Evolutionary conservation across 1,284 basidiomycete species (phyloP).

Genomic region (Ustilago xerochloae): DNA sequence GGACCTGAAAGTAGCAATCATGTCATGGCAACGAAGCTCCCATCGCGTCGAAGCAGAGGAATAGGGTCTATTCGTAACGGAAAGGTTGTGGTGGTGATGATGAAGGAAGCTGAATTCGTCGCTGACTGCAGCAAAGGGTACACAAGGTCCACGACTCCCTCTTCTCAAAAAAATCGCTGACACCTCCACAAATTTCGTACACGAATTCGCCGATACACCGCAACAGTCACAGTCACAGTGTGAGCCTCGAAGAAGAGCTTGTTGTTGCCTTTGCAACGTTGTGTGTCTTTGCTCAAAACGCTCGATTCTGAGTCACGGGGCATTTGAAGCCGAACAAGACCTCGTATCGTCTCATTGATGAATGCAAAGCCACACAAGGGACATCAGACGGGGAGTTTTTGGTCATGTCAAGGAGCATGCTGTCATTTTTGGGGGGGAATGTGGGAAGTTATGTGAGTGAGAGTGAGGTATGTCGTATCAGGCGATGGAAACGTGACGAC

Average conservation of each 20-base stretch:
- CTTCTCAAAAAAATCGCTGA: background rate
- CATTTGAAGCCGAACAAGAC: no score
- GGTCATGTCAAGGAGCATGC: conserved; percentile 48
- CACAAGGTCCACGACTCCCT: background rate
- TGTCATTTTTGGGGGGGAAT: conserved; percentile 44
- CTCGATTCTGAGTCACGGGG: no score
- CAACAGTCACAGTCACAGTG: no score
- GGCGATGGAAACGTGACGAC: conserved; percentile 43
- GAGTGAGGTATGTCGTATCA: conserved; percentile 35
- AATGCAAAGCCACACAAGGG: background rate
- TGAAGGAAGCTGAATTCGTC: background rate
- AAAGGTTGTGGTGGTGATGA: background rate
- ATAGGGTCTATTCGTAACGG: background rate
- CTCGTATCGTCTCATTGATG: no score
- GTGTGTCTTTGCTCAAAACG: background rate
- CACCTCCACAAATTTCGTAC: conserved; percentile 11
- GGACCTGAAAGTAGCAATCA: conserved; percentile 2
- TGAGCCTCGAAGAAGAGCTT: no score
- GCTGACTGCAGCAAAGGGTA: background rate
- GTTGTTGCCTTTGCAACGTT: no score
- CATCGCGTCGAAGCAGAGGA: background rate
- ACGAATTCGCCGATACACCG: background rate
- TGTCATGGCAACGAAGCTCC: conserved; percentile 14
- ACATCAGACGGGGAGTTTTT: background rate
- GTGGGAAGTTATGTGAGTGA: conserved; percentile 11